Evolutionary conservation across 192 early-diverging fungal species (phyloP).

Genomic region (Coemansia sp.): DNA sequence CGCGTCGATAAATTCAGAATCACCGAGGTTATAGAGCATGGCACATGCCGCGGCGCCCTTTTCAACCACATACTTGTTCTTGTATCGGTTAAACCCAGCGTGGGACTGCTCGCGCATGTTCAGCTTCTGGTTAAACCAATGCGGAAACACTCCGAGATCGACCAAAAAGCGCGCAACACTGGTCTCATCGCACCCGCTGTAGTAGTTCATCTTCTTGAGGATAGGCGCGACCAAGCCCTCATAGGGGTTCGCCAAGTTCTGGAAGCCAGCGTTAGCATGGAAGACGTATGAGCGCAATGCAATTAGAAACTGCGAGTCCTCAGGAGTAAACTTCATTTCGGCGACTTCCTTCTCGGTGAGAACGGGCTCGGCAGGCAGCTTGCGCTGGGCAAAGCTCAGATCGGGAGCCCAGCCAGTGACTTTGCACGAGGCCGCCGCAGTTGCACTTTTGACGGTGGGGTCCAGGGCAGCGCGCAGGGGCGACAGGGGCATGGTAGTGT

Average conservation of each 20-base stretch:
- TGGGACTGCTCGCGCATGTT: constrained; percentile 49
- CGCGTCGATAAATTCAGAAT: constrained; percentile 4
- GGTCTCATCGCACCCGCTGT: constrained; percentile 56
- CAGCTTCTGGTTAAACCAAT: constrained; percentile 70
- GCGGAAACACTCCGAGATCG: constrained; percentile 82
- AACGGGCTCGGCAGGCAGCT: background rate
- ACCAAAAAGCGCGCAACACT: constrained; percentile 65
- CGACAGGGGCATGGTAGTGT: constrained; percentile 11
- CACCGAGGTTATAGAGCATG: background rate
- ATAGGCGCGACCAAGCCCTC: constrained; percentile 58
- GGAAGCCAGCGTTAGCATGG: constrained; percentile 34
- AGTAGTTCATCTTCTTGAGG: constrained; percentile 62
- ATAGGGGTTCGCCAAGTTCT: constrained; percentile 37
- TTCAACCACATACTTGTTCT: constrained; percentile 2
- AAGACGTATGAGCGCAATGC: constrained; percentile 57
- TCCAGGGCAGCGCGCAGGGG: constrained; percentile 29
- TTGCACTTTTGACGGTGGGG: constrained; percentile 15
- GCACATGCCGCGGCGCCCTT: background rate
- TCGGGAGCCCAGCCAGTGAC: constrained; percentile 25
- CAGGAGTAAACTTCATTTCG: constrained; percentile 37
- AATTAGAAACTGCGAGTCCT: constrained; percentile 60
- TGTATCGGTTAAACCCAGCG: constrained; percentile 51
- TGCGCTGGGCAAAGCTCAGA: constrained; percentile 1
- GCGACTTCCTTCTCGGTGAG: constrained; percentile 17
- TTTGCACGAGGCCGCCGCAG: constrained; percentile 19